These are phyloP conservation scores for Collybiopsis confluens DNA, from an alignment of 768 basidiomycete species.

Conservation along the genomic window DNA sequence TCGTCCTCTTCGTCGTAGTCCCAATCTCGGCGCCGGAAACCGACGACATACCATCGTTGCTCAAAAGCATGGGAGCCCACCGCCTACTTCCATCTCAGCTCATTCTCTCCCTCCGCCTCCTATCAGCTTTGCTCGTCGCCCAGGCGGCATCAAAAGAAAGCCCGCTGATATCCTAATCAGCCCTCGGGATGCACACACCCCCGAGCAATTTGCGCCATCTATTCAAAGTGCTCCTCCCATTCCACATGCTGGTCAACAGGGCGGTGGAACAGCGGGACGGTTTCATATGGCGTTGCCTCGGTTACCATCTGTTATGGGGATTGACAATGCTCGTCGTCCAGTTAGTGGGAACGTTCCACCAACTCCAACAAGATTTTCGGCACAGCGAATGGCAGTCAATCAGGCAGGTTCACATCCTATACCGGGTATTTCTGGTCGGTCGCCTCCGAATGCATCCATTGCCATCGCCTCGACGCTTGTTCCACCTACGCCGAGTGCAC, in stretches of 20 bases:
- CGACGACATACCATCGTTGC: slow-evolving; percentile 21
- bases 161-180: slow-evolving; percentile 79
- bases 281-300: slow-evolving; percentile 66
- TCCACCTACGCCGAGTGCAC: slow-evolving; percentile 65
- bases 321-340: slow-evolving; percentile 44
- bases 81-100: slow-evolving; percentile 19
- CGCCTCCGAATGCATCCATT: slow-evolving; percentile 57
- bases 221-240: slow-evolving; percentile 78
- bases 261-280: slow-evolving; percentile 37
- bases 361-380: slow-evolving; percentile 60
- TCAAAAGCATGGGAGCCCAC: slow-evolving; percentile 28
- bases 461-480: slow-evolving; percentile 65
- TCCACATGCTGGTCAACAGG: slow-evolving; percentile 42
- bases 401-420: slow-evolving; percentile 19
- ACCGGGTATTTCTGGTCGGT: slow-evolving; percentile 32
- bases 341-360: slow-evolving; percentile 63
- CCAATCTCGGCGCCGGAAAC: slow-evolving; percentile 24
- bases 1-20: slow-evolving; percentile 33
- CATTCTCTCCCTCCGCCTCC: slow-evolving; percentile 63
- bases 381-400: slow-evolving; percentile 32
- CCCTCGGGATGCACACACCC: slow-evolving; percentile 52
- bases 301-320: slow-evolving; percentile 46
- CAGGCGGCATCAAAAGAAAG: slow-evolving; percentile 58
- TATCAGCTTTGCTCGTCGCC: slow-evolving; percentile 74
- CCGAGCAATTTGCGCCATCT: slow-evolving; percentile 56